Conservation (phyloP, 192 early-diverging fungal species). For the Coemansia sp. region DNA sequence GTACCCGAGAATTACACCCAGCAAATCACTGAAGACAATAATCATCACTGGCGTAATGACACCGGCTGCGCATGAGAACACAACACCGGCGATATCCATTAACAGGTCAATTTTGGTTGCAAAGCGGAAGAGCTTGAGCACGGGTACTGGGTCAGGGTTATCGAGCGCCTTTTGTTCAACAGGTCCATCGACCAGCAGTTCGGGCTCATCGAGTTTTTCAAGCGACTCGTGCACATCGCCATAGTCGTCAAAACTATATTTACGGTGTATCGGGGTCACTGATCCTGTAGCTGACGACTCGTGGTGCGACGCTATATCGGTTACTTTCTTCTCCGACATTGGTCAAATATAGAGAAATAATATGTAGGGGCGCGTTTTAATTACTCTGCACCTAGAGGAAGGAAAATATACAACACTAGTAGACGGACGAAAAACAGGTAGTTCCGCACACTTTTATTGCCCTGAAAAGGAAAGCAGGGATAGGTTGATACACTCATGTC, state of each 20-base stretch:
- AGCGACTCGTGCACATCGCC: not conserved
- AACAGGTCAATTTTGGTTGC: slow-evolving; percentile 60
- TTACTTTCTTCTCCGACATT: slow-evolving; percentile 10
- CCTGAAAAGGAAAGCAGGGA: no score
- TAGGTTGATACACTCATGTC: no score
- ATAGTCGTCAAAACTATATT: not conserved
- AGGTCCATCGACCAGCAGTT: slow-evolving; percentile 10
- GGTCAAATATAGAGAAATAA: not conserved
- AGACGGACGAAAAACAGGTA: no score
- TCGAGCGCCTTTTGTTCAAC: not conserved
- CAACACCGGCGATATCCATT: slow-evolving; percentile 54
- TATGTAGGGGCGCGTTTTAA: not conserved
- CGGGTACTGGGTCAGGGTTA: slow-evolving; percentile 35
- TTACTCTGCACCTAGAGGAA: not conserved
- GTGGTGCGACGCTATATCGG: slow-evolving; percentile 2
- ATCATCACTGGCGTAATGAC: slow-evolving; percentile 40
- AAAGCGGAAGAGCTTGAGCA: slow-evolving; percentile 70
- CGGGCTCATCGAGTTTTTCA: slow-evolving; percentile 11
- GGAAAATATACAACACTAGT: no score
- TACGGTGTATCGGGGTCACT: slow-evolving; percentile 3
- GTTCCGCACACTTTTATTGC: no score
- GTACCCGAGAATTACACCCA: slow-evolving; percentile 17
- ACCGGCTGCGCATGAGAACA: slow-evolving; percentile 48
- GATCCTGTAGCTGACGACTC: slow-evolving; percentile 9
- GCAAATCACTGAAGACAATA: slow-evolving; percentile 16